Conservation (phyloP, 441 rosid genomes). For the Metrosideros polymorpha region DNA sequence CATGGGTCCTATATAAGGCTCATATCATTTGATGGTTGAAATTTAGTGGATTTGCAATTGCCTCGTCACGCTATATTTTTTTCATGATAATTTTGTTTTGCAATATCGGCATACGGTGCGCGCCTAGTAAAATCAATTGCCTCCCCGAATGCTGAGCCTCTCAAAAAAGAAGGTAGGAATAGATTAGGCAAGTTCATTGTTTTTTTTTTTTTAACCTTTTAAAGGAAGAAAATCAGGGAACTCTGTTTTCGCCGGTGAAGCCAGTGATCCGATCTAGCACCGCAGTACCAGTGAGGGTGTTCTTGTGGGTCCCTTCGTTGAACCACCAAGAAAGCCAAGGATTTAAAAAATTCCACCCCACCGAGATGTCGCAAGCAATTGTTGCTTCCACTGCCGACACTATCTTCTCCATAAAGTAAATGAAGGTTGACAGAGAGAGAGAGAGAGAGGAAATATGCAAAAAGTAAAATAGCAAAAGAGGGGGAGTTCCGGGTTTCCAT, state of each 20-base stretch:
- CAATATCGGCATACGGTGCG: not conserved
- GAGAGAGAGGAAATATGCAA: not conserved
- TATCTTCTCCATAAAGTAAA: conserved; percentile 3
- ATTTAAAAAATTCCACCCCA: not conserved
- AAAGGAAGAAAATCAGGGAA: not conserved
- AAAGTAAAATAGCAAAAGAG: not conserved
- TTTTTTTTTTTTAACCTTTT: not conserved
- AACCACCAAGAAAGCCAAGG: not conserved
- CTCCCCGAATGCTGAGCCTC: not conserved
- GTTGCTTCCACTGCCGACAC: conserved; percentile 13
- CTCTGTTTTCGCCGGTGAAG: not conserved
- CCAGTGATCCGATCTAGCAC: not conserved
- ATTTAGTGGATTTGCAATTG: rapidly evolving
- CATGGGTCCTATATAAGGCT: no score
- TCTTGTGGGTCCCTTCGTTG: not conserved
- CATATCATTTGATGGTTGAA: not conserved
- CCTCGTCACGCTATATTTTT: not conserved
- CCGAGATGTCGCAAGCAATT: not conserved
- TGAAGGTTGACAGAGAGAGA: not conserved
- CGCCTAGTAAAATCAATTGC: not conserved
- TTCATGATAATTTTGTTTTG: not conserved
- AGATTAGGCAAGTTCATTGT: not conserved
- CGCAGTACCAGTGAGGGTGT: not conserved
- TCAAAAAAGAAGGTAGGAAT: not conserved
- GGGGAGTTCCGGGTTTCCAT: not conserved